Percentiles rank a stretch among this genome's conserved stretches.
These are phyloP conservation scores for Hordeum pubiflorum DNA, from an alignment of 202 grass and related monocot genomes.

Conservation along the genomic window DNA sequence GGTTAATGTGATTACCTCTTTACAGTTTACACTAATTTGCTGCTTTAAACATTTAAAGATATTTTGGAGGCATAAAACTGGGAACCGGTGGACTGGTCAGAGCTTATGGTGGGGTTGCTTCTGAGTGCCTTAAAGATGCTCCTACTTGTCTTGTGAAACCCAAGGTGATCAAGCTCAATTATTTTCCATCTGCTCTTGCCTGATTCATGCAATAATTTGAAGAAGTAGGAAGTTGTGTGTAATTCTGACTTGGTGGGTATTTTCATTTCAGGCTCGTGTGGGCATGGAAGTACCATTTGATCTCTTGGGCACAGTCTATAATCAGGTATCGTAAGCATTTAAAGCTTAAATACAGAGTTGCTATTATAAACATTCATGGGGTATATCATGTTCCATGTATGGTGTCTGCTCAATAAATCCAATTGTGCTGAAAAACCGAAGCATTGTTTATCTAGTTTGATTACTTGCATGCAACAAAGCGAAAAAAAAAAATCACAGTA, in stretches of 20 bases:
- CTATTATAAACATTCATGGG: background rate
- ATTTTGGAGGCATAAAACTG: constrained; percentile 95
- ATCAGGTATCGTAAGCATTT: constrained; percentile 50
- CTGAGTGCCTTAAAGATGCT: constrained; percentile 84
- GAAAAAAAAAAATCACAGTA: background rate
- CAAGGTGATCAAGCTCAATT: constrained; percentile 44
- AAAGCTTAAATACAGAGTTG: background rate
- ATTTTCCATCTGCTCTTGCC: background rate
- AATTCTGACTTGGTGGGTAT: constrained; percentile 18
- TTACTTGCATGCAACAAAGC: background rate
- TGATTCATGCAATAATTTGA: constrained; percentile 18
- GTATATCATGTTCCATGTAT: background rate
- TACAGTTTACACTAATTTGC: background rate
- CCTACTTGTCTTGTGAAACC: constrained; percentile 81
- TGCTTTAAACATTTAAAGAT: constrained; percentile 32
- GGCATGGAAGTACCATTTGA: constrained; percentile 95
- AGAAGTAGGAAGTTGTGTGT: background rate
- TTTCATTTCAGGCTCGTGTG: constrained; percentile 51
- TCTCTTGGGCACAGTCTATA: constrained; percentile 71
- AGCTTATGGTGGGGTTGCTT: constrained; percentile 89
- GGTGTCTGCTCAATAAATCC: background rate
- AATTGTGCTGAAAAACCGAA: background rate
- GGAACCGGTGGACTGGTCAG: constrained; percentile 82
- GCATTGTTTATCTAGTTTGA: background rate
- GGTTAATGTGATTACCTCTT: background rate